phyloP scores from a whole-genome alignment of 768 basidiomycete genomes.

The Leccinum ochraceum region DNA sequence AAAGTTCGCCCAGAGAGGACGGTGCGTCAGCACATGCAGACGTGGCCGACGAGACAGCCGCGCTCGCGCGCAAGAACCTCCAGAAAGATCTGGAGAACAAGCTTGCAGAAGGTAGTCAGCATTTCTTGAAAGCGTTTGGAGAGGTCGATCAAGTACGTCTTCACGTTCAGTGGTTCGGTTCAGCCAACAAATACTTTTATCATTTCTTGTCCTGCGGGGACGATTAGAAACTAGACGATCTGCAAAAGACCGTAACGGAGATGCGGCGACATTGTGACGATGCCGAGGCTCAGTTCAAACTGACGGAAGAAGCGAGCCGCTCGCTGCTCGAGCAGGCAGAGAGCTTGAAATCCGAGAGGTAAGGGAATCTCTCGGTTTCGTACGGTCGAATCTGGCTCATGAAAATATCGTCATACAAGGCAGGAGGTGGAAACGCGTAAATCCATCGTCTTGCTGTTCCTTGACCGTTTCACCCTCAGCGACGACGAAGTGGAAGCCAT shows the following conservation, averaged over 20 bases:
- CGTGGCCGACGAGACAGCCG: conserved; percentile 62
- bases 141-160: conserved; percentile 84
- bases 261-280: conserved; percentile 86
- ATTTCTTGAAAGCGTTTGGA: conserved; percentile 81
- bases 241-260: conserved; percentile 73
- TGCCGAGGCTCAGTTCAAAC: conserved; percentile 72
- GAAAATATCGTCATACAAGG: conserved; percentile 42
- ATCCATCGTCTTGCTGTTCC: conserved; percentile 76
- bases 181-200: neutral
- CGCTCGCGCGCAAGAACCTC: conserved; percentile 74
- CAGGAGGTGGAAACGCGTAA: conserved; percentile 69
- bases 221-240: conserved; percentile 74
- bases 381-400: neutral
- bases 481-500: conserved; percentile 73
- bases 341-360: conserved; percentile 75
- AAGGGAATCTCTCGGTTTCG: conserved; percentile 14
- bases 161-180: conserved; percentile 1
- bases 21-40: conserved; percentile 23
- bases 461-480: conserved; percentile 81
- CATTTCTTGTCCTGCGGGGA: neutral
- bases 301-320: conserved; percentile 77
- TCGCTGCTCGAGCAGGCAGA: conserved; percentile 82
- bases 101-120: conserved; percentile 77
- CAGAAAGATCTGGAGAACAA: conserved; percentile 83
- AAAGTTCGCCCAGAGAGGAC: conserved; percentile 8